Evolutionary conservation across 1,284 basidiomycete genomes (phyloP), one percentile per base, ranked within the genome.

Genomic region (Marasmius oreades): DNA sequence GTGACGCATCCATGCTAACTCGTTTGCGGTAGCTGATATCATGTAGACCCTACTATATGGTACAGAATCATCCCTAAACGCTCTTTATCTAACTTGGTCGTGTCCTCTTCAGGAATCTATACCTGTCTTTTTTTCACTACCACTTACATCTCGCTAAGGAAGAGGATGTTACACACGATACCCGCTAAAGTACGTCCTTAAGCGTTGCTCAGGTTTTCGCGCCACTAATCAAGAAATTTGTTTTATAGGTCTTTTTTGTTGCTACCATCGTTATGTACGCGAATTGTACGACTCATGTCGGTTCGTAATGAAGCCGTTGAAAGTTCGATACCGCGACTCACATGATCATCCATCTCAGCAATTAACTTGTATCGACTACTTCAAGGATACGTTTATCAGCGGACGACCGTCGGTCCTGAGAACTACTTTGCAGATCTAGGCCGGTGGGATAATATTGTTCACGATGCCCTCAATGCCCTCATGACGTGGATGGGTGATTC

Each of bases 401-500:
- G 56, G 12, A 59, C 57, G 16, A 56, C 60, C 10, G 64, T 64
- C 16, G 67, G 67, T 22, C 67, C 69, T 18, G 59, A 56, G 3
- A 56, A 61, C 4, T 71, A 67, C 51, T 64, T 70, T 23, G 52
- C 59, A n/a, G 63, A 66, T 42, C 61, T 67, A 10, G 61, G 62
- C 18, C 61, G 66, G 48, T 69, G 68, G 68, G 64, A 69, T 23
- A 69, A 69, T 46, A 57, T 69, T 11, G 60, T 63, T 20, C 67
- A 69, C 48, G 65, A 69, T 50, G 57, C 65, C 2, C 55, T 69
- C 3, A 66, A 67, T 47, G 69, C 62, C 6, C 52, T 69, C 26
- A 67, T 67, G 57, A 68, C 68, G 18, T 67, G 68, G 61, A 55
- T 69, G 23, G 69, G 67, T 12, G 69, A 70, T 52, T 55, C 57